Conservation (phyloP, 257 asterid species). For the Scutellaria minor region DNA sequence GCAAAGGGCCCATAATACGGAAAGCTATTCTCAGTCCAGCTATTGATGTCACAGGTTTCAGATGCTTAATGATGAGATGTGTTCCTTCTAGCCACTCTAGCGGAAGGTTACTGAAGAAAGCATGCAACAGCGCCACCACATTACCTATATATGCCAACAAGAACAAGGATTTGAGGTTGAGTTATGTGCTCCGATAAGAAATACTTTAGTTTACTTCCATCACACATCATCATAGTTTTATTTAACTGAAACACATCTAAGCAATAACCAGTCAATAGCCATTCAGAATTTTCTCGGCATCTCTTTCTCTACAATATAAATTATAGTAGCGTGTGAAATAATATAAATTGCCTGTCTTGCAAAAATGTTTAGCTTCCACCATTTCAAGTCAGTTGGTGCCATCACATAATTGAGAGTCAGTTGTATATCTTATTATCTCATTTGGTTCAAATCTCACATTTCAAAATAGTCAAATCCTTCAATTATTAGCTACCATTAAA, state of each 20-base stretch:
- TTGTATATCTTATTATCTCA: neutral
- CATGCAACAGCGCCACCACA: conserved; percentile 86
- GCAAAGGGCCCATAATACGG: conserved; percentile 96
- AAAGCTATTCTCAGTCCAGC: conserved; percentile 93
- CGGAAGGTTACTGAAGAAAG: conserved; percentile 94
- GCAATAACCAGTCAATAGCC: no score
- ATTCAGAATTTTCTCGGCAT: no score
- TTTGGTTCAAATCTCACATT: neutral
- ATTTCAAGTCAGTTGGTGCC: conserved; percentile 8
- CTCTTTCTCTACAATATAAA: neutral
- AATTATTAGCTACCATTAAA: neutral
- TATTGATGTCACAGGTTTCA: conserved; percentile 89
- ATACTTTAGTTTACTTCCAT: neutral
- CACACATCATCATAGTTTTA: neutral
- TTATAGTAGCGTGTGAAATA: neutral
- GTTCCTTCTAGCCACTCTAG: conserved; percentile 97
- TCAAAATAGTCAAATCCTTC: neutral
- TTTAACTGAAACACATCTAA: neutral
- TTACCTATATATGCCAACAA: conserved; percentile 58
- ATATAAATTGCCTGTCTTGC: no score
- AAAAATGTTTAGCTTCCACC: neutral
- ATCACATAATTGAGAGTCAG: conserved; percentile 10
- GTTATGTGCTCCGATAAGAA: neutral
- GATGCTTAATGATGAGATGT: conserved; percentile 82
- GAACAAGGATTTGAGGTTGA: conserved; percentile 19